A percentile compares a stretch with the other conserved stretches of the same genome.
Evolutionary conservation across 148 eudicot genomes (phyloP).

Genomic region (Diospyros lotus): DNA sequence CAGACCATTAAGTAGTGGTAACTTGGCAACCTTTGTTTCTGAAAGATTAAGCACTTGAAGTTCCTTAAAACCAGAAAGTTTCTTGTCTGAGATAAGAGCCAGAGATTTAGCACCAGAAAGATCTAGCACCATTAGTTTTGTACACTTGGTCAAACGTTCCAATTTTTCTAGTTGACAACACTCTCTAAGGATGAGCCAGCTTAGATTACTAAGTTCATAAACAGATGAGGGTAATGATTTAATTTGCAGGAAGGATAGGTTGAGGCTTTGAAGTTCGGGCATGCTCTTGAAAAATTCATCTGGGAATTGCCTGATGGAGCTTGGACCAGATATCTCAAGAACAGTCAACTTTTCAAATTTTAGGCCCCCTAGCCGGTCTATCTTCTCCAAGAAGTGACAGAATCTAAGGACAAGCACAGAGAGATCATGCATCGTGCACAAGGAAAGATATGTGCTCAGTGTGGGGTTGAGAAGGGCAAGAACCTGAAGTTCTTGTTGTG

Average conservation of each 20-base stretch:
- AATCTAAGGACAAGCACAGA: slow-evolving; percentile 29
- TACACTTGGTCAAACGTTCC: slow-evolving; percentile 3
- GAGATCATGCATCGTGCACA: slow-evolving; percentile 1
- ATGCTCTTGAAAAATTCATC: slow-evolving; percentile 10
- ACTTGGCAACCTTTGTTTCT: slow-evolving; percentile 12
- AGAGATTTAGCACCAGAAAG: slow-evolving; percentile 24
- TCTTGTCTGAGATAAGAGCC: background rate
- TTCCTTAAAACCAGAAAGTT: background rate
- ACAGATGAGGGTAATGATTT: slow-evolving; percentile 18
- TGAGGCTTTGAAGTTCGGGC: slow-evolving; percentile 21
- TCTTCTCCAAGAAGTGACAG: slow-evolving; percentile 20
- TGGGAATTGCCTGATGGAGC: slow-evolving; percentile 3
- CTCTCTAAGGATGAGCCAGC: slow-evolving; percentile 25
- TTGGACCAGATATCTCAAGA: slow-evolving; percentile 30
- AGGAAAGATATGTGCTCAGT: background rate
- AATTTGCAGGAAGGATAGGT: slow-evolving; percentile 21
- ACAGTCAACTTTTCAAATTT: slow-evolving; percentile 3
- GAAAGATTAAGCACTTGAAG: slow-evolving; percentile 33
- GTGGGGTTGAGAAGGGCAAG: slow-evolving; percentile 27
- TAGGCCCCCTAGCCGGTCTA: background rate
- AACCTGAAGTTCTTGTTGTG: slow-evolving; percentile 12
- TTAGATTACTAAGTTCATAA: slow-evolving; percentile 15
- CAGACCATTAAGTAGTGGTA: slow-evolving; percentile 15
- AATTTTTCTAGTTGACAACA: slow-evolving; percentile 18
- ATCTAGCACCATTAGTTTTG: slow-evolving; percentile 23